Conservation (phyloP, 2,329 filamentous ascomycete genomes). For the Stagonosporopsis rhizophila region DNA sequence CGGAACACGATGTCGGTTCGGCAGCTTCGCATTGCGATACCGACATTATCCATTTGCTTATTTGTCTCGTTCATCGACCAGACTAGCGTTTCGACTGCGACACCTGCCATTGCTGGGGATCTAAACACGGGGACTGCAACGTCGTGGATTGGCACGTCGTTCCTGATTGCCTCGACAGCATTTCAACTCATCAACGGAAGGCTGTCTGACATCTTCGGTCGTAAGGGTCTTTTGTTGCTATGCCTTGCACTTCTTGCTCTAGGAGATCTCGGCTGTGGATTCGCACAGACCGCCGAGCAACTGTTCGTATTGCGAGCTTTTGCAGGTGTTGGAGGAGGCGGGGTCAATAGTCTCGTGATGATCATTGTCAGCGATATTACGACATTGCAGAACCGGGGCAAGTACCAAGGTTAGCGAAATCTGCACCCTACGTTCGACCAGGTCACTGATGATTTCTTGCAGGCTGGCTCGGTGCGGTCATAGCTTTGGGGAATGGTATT, state of each 20-base stretch:
- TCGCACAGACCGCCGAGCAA: conserved; percentile 52
- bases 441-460: background rate
- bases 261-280: conserved; percentile 61
- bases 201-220: conserved; percentile 60
- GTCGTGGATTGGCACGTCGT: conserved; percentile 35
- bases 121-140: conserved; percentile 33
- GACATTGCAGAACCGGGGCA: conserved; percentile 54
- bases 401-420: conserved; percentile 36
- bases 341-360: conserved; percentile 55
- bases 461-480: conserved; percentile 33
- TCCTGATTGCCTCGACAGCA: conserved; percentile 45
- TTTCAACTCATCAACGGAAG: conserved; percentile 61
- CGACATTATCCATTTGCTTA: conserved; percentile 60
- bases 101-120: conserved; percentile 49
- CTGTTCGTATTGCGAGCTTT: conserved; percentile 63
- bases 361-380: conserved; percentile 61
- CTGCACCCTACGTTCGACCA: background rate
- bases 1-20: conserved; percentile 62
- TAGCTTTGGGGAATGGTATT: conserved; percentile 35
- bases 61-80: conserved; percentile 65
- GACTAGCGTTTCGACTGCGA: conserved; percentile 52
- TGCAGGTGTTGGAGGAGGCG: conserved; percentile 61
- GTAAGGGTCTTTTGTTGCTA: conserved; percentile 47
- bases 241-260: conserved; percentile 57
- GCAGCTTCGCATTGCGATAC: conserved; percentile 61